Evolutionary conservation across 75 land plant species (phyloP).

Genomic region (Sequoiadendron giganteum): DNA sequence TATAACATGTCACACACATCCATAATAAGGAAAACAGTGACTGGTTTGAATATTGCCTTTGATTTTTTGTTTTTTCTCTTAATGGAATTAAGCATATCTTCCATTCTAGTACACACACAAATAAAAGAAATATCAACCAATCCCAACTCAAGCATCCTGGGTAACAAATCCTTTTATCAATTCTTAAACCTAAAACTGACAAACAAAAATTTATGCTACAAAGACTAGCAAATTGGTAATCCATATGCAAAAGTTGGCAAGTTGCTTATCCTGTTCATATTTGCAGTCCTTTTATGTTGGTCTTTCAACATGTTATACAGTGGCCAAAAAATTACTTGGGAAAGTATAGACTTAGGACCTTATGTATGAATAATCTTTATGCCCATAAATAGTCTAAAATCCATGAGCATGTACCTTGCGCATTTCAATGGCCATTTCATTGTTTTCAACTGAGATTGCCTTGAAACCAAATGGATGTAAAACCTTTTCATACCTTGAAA

Average conservation of each 20-base stretch:
- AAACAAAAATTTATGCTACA: not conserved
- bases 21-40: not conserved
- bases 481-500: conserved; percentile 65
- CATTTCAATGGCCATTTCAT: conserved; percentile 50
- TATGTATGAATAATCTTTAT: not conserved
- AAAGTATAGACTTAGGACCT: not conserved
- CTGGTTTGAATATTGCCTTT: not conserved
- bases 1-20: not conserved
- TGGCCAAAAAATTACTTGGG: not conserved
- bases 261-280: not conserved
- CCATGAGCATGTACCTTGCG: conserved; percentile 49
- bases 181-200: not conserved
- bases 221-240: not conserved
- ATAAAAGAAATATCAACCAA: not conserved
- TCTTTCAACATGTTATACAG: not conserved
- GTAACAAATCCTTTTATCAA: not conserved
- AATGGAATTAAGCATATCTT: not conserved
- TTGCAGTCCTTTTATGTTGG: not conserved
- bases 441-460: conserved; percentile 46
- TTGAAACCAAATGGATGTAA: conserved; percentile 63
- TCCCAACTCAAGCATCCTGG: not conserved
- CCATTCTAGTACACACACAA: not conserved
- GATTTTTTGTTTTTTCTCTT: not conserved
- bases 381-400: not conserved
- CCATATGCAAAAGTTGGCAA: not conserved